Percentiles rank a stretch among this genome's conserved stretches.
phyloP scores from a whole-genome alignment of 1,284 basidiomycete genomes.

The Volvariella volvacea region DNA sequence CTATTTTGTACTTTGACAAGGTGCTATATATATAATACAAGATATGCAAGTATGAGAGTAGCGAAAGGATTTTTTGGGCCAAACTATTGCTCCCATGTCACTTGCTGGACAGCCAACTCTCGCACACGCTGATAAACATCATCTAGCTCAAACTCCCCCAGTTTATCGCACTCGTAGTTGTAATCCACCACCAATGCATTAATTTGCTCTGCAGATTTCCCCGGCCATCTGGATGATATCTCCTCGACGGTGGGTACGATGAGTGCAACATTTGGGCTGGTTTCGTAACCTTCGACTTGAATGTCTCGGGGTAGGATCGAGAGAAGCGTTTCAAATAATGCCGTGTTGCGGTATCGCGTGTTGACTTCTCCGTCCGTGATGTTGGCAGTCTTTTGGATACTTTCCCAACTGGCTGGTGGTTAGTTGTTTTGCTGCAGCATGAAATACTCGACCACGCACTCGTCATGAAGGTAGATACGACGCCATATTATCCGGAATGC shows the following conservation, averaged over 20 bases:
- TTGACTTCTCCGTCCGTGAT: slow-evolving; percentile 68
- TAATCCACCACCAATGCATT: slow-evolving; percentile 53
- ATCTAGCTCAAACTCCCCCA: slow-evolving; percentile 50
- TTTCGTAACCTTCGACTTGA: slow-evolving; percentile 41
- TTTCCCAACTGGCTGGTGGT: slow-evolving; percentile 53
- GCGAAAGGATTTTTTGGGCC: too few relatives aligned
- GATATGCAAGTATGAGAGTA: too few relatives aligned
- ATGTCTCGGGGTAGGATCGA: slow-evolving; percentile 38
- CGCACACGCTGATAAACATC: slow-evolving; percentile 54
- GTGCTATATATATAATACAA: neutral
- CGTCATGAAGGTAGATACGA: slow-evolving; percentile 80
- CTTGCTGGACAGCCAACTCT: slow-evolving; percentile 48
- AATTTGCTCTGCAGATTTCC: slow-evolving; percentile 57
- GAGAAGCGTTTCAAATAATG: slow-evolving; percentile 57
- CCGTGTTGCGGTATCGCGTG: slow-evolving; percentile 59
- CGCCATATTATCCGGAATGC: slow-evolving; percentile 80
- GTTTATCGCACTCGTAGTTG: slow-evolving; percentile 45
- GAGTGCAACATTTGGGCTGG: slow-evolving; percentile 47
- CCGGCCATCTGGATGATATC: slow-evolving; percentile 62
- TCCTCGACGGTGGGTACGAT: slow-evolving; percentile 49
- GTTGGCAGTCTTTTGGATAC: slow-evolving; percentile 59
- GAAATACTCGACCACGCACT: slow-evolving; percentile 39
- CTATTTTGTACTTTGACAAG: neutral
- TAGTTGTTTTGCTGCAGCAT: neutral
- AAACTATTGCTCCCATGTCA: slow-evolving; percentile 21